Evolutionary conservation across 139 green algal species (phyloP).

Genomic region (Microglena sp.): DNA sequence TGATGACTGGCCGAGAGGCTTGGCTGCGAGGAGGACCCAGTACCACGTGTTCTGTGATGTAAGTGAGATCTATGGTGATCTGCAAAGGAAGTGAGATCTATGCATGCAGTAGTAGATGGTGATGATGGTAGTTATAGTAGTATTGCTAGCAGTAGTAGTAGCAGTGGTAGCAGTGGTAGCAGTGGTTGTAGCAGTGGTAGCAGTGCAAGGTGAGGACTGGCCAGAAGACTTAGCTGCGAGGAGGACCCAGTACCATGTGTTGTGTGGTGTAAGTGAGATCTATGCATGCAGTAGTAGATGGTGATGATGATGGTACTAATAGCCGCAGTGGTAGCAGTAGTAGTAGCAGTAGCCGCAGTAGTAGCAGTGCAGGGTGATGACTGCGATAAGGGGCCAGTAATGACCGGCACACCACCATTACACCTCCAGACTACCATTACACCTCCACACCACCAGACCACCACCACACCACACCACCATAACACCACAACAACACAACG

Average conservation of each 20-base stretch:
- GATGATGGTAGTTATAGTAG: not conserved
- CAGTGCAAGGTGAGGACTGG: too few relatives aligned
- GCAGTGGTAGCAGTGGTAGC: not conserved
- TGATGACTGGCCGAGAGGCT: too few relatives aligned
- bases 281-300: too few relatives aligned
- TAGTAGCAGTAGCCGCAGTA: too few relatives aligned
- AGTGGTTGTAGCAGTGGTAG: not conserved
- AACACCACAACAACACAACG: too few relatives aligned
- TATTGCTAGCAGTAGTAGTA: not conserved
- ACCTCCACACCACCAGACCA: not conserved
- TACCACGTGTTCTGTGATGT: conserved; percentile 76
- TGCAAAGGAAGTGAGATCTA: not conserved
- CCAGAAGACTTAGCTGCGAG: too few relatives aligned
- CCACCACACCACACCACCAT: not conserved
- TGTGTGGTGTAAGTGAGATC: not conserved
- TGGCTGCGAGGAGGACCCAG: too few relatives aligned
- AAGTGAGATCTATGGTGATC: not conserved
- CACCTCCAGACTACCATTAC: not conserved
- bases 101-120: not conserved
- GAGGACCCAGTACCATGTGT: not conserved
- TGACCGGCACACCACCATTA: not conserved
- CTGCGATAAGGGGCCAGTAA: not conserved
- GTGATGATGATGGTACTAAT: too few relatives aligned
- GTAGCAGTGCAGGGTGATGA: too few relatives aligned
- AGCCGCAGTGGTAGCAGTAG: too few relatives aligned